Evolutionary conservation across 139 green algal species (phyloP), one percentile per base, ranked within the genome.

Genomic region (Zygnema cylindricum): DNA sequence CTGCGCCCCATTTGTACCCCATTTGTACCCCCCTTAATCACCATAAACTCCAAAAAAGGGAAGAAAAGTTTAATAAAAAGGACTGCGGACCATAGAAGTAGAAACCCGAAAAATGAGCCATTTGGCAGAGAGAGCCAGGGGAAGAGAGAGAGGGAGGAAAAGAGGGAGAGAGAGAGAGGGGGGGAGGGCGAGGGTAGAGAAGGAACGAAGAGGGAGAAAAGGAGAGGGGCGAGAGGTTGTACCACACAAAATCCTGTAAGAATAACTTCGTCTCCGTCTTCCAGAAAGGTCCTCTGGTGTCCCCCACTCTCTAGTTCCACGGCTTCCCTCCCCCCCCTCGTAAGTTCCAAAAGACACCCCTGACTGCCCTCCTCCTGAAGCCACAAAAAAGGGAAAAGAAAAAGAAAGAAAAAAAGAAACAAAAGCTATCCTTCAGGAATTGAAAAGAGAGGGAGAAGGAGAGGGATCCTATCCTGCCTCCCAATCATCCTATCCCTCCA

Each of bases 221-320:
- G n/a, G n/a, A n/a, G n/a, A n/a, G n/a, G n/a, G n/a, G 49, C 49
- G 49, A 63, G 7, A 25, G 49, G 49, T 16, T 63, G 7, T 25
- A 25, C 49, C 49, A 63, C 16, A 86, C 82, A 88, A 22, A 42
- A 82, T 3, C 82, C 82, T 16, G 38, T 22, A 36, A 88, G 3
- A 83, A 88, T 11, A 11, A 88, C 82, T 30, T 36, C 35, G 85
- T 88, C 82, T 23, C 57, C 82, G 69, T 88, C 82, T 36, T 88
- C 2, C 2, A 88, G 36, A 33, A 82, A 88, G 32, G 42, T 79
- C 3, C 82, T 2, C 3, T 22, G 22, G 33, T 11, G 71, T 33
- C 42, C 82, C 3, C 54, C 7, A 2, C 71, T 22, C 33, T 21
- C 40, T 73, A 88, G 22, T 2, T 16, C 21, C 11, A 76, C 57